phyloP scores from a whole-genome alignment of 2,329 filamentous ascomycete genomes.

The Penicillium sp. region DNA sequence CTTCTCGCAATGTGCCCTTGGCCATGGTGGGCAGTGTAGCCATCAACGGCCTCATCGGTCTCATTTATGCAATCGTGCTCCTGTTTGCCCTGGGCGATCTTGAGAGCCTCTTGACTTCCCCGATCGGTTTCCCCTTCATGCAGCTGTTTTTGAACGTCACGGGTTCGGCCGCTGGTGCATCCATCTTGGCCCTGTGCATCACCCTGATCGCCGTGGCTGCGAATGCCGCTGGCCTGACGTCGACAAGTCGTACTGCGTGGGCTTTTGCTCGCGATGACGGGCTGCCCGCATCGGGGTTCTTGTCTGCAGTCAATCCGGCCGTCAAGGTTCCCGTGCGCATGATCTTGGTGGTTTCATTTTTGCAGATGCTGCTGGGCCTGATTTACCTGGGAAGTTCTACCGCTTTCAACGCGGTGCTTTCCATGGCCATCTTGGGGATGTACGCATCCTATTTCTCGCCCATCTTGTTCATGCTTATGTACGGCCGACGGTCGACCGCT shows the following conservation, averaged over 20 bases:
- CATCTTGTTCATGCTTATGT: slow-evolving; percentile 38
- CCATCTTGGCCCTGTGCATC: slow-evolving; percentile 17
- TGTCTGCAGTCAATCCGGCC: slow-evolving; percentile 43
- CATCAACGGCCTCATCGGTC: slow-evolving; percentile 51
- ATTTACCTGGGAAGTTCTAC: slow-evolving; percentile 49
- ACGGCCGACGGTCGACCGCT: slow-evolving; percentile 13
- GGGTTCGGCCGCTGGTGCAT: slow-evolving; percentile 15
- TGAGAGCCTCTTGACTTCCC: slow-evolving; percentile 41
- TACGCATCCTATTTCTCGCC: slow-evolving; percentile 52
- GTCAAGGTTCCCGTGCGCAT: slow-evolving; percentile 51
- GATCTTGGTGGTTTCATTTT: slow-evolving; percentile 45
- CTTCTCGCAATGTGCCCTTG: slow-evolving; percentile 33
- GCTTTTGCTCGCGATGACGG: slow-evolving; percentile 56
- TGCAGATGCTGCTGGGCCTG: slow-evolving; percentile 51
- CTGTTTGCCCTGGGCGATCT: slow-evolving; percentile 49
- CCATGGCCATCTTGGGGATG: slow-evolving; percentile 52
- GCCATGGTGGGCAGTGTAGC: slow-evolving; percentile 38
- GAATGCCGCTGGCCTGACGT: slow-evolving; percentile 23
- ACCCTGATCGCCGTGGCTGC: slow-evolving; percentile 19
- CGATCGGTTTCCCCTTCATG: slow-evolving; percentile 49
- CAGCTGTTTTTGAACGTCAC: slow-evolving; percentile 38
- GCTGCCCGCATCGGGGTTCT: slow-evolving; percentile 46
- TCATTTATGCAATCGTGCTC: slow-evolving; percentile 47
- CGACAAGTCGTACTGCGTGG: slow-evolving; percentile 40
- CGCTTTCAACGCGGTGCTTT: slow-evolving; percentile 48